Base-by-base conservation (phyloP, 1,284 basidiomycete genomes). In the Rhizopogon parksii region DNA sequence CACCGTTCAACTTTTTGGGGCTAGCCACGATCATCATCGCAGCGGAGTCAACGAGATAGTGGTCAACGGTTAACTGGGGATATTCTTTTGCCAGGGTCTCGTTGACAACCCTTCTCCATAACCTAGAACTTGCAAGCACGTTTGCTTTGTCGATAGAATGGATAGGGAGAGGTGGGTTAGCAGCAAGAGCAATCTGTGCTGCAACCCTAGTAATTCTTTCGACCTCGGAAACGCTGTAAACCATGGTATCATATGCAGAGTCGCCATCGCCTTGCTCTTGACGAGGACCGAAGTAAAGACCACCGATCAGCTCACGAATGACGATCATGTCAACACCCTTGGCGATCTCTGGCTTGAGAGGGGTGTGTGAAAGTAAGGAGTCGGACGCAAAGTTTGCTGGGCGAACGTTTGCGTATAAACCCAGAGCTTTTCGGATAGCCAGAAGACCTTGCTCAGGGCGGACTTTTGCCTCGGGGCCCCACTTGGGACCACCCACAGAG, bases 91-190 rank as follows among this genome's bases (percentile, higher is more conserved):
- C 72, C 60, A 95, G 71, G 11, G 89, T 84, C 65, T 95, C 90
- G 2, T 80, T 87, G 50, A 95, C 93, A 27, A 91, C 88, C 66
- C 86, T 92, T 53, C 96, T 78, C 96, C 96, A 99, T 43, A 99
- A 75, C 45, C 96, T 78, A 37, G 91, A 95, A 61, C 86, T 93
- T 36, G 96, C 96, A 47, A 99, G 82, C 27, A 99, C 96, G 68
- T 99, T 99, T 52, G 96, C 96, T 74, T 99, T 99, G 78, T 99
- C 96, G 69, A 99, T 81, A 2, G 92, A 95, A 70, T 94, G 91
- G 54, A 99, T 85, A 42, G 83, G 78, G 43, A 95, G 78, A 15
- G 95, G 93, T 3, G 96, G 96, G 65, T 88, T 79, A 12, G 83
- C 73, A 47, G 85, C 77, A 50, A 94, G 72, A 1, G 96, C 95